Base-by-base conservation (phyloP, 257 asterid genomes). In the Solanum chiquidenum region DNA sequence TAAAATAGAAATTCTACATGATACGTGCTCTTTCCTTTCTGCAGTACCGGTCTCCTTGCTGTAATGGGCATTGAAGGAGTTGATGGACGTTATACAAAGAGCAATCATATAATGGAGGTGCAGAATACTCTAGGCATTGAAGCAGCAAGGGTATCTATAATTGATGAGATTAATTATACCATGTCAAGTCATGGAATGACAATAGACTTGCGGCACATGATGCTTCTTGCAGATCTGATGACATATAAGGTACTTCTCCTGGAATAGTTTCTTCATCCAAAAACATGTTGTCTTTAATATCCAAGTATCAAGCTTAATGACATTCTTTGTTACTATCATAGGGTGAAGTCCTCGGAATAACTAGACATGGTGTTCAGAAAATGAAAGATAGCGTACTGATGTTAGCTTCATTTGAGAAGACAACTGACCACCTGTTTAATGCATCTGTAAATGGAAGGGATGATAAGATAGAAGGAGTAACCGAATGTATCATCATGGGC, bases 151-250 rank as follows among this genome's bases (percentile, higher is more conserved):
- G 91, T 60, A 87, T 86, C 87, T 49, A 97, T 97, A 49, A 95
- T 97, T 84, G 94, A 90, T 42, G 98, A 97, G 94, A 97, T 97
- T 75, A 90, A 88, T 74, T 91, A 89, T 76, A 95, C 96, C 87
- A 95, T 97, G 98, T 90, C 94, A 79, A 91, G 92, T 79, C 96
- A 97, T 86, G 98, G 97, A 87, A 97, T 95, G 98, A 92, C 95
- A 74, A 97, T 97, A 49, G 99, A 97, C 93, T 91, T 89, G 46
- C 97, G 99, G 29, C 99, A 97, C 90, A 95, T 97, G 99, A 97
- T 94, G 98, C 98, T 97, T 90, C 95, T 97, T 69, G 99, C 98
- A 82, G 99, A 97, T 91, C 58, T 95, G 49, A 97, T 97, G 99
- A 95, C 99, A 87, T 95, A 83, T 87, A 97, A 94, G 98, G 98